Conservation (phyloP, 768 basidiomycete species). For the Omphalotus guepiniiformis region DNA sequence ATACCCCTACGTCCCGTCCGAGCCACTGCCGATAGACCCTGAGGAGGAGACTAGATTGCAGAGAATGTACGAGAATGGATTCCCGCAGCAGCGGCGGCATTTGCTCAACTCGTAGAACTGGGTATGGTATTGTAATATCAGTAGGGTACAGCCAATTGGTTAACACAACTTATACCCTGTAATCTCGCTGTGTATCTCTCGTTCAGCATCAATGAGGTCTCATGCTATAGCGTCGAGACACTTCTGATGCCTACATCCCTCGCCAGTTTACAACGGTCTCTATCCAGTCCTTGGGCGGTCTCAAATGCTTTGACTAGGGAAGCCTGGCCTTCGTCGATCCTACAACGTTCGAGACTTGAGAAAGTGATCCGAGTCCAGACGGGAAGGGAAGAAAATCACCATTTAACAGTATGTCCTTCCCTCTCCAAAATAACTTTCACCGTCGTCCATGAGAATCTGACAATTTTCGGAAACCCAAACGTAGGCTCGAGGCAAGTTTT, state of each 20-base stretch:
- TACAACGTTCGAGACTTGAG: slow-evolving; percentile 23
- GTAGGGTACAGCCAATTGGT: too few relatives aligned
- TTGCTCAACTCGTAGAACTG: too few relatives aligned
- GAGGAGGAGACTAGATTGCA: too few relatives aligned
- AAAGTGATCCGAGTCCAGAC: not conserved
- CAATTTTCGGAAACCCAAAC: slow-evolving; percentile 89
- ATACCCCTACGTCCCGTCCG: too few relatives aligned
- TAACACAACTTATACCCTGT: too few relatives aligned
- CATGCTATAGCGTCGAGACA: slow-evolving; percentile 61
- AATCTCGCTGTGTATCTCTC: too few relatives aligned
- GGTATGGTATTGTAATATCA: too few relatives aligned
- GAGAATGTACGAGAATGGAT: too few relatives aligned
- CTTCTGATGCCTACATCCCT: slow-evolving; percentile 73
- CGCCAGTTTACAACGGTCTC: slow-evolving; percentile 65
- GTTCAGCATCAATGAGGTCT: too few relatives aligned
- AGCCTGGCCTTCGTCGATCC: slow-evolving; percentile 83
- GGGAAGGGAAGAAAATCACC: slow-evolving; percentile 42
- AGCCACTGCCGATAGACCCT: too few relatives aligned
- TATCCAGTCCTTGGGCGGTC: slow-evolving; percentile 64
- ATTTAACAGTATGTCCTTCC: slow-evolving; percentile 72
- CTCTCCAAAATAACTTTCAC: slow-evolving; percentile 83
- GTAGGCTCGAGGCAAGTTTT: slow-evolving; percentile 71
- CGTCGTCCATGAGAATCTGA: slow-evolving; percentile 94
- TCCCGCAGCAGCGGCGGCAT: too few relatives aligned
- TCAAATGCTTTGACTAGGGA: slow-evolving; percentile 74